These are phyloP conservation scores for Trichosanthes truncata DNA, from an alignment of 306 rosid genomes.

Conservation along the genomic window DNA sequence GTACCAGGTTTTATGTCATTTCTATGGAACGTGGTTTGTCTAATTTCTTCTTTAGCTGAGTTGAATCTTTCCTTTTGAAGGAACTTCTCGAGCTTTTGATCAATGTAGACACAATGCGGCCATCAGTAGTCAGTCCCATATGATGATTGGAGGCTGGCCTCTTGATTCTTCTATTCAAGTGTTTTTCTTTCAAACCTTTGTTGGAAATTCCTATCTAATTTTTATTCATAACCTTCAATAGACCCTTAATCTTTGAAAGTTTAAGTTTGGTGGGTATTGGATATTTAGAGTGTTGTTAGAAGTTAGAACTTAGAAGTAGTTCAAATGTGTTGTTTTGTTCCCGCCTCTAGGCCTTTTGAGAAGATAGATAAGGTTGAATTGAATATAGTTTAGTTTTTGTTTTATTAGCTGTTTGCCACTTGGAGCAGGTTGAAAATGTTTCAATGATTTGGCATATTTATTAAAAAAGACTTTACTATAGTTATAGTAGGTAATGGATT, in stretches of 20 bases:
- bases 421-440: neutral
- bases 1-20: neutral
- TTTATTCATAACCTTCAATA: neutral
- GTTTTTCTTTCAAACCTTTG: neutral
- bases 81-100: neutral
- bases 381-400: neutral
- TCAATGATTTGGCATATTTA: neutral
- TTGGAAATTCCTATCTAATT: neutral
- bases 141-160: neutral
- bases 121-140: neutral
- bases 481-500: neutral
- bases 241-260: neutral
- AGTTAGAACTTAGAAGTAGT: neutral
- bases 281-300: too few species aligned
- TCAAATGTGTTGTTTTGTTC: neutral
- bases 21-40: neutral
- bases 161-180: neutral
- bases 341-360: neutral
- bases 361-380: neutral
- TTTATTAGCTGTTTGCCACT: neutral
- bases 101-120: neutral
- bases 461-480: neutral
- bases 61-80: neutral
- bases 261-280: too few species aligned
- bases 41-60: neutral